Conservation (phyloP, 306 rosid species). For the Glycine tomentella region DNA sequence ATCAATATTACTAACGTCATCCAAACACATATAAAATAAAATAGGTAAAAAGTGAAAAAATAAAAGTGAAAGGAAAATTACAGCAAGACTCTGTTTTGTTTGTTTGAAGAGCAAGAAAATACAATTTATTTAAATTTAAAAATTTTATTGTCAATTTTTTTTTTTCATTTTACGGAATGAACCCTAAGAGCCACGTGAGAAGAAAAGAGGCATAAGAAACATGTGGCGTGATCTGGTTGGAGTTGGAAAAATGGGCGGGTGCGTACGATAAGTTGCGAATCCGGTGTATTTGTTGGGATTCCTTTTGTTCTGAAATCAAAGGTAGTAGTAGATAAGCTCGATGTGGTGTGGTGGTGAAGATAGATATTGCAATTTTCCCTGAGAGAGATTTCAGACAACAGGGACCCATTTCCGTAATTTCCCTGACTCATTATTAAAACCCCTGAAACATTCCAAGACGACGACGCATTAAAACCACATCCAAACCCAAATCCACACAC, state of each 20-base stretch:
- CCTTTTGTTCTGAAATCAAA: constrained; percentile 40
- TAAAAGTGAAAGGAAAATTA: no score
- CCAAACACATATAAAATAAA: no score
- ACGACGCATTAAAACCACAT: constrained; percentile 26
- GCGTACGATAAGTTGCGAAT: neutral
- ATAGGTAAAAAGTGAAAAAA: no score
- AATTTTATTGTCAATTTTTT: no score
- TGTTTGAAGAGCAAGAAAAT: no score
- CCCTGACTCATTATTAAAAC: neutral
- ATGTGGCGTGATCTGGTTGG: constrained; percentile 38
- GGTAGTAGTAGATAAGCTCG: constrained; percentile 50
- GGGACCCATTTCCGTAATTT: constrained; percentile 49
- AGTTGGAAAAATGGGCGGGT: constrained; percentile 33
- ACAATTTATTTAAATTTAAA: no score
- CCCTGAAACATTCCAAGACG: constrained; percentile 47
- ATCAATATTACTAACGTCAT: no score
- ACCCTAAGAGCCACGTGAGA: neutral
- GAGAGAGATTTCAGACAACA: neutral
- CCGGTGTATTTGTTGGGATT: neutral
- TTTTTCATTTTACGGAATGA: no score
- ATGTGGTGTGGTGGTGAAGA: neutral
- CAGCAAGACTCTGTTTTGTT: no score
- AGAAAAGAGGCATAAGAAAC: neutral
- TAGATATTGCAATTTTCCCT: neutral
- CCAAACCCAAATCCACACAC: constrained; percentile 2